Base-by-base conservation (phyloP, 306 rosid genomes). In the Rosa multiflora region DNA sequence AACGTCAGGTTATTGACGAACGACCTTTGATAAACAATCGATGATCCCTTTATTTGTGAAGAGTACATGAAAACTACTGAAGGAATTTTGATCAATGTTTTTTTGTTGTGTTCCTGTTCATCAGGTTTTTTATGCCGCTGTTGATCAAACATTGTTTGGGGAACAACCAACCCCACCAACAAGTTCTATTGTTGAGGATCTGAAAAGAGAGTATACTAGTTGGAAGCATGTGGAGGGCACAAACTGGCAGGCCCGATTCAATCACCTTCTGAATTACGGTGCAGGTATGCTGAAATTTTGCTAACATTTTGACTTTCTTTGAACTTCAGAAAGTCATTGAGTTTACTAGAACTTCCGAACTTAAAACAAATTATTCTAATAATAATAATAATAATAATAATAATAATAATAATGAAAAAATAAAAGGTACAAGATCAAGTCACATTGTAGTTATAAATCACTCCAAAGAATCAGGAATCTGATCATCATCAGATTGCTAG, bases 231-330 rank as follows among this genome's bases (percentile, higher is more conserved):
- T 91, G 81, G 97, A 90, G 78, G 97, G 94, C 70, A 92, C 99
- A 15, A 93, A 95, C 66, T 95, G 97, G 99, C 92, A 92, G 84
- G 43, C 90, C 58, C 94, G 94, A 66, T 95, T 92, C 85, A 88
- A 68, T 77, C 99, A 92, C 86, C 93, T 95, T 40, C 85, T 95
- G 59, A 95, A 89, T 88, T 92, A 95, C 78, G 99, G 99, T 66
- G 94, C 96, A 88, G 99, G 99, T 94, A n/a, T n/a, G n/a, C n/a
- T n/a, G n/a, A n/a, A n/a, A 67, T 39, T 14, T 63, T 46, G 14
- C 12, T 1, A 14, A 40, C 17, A 11, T 29, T 63, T 63, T 3
- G 5, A 61, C 18, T 37, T 37, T 6, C 66, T 2, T 39, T 20
- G 40, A 66, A 29, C 32, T 5, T 48, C 32, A 26, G 40, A 12